Evolutionary conservation across 2,329 filamentous ascomycete genomes (phyloP), one percentile per base, ranked within the genome.

Genomic region (Colletotrichum euphorbiae): DNA sequence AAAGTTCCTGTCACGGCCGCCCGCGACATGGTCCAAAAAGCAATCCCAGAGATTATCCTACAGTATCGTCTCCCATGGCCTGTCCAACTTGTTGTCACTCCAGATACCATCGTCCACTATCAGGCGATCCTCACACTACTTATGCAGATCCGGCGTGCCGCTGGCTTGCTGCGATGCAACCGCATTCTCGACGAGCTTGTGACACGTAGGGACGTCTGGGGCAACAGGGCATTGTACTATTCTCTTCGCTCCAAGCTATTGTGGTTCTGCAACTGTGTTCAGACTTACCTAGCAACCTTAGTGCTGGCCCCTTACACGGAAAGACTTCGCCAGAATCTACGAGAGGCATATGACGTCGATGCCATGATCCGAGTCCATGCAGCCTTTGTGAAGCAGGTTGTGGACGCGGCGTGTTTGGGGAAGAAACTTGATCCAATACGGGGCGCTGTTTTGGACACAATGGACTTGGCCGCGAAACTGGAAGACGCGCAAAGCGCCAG

Each of bases 181-280:
- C 82, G 83, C 33, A 77, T 85, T 5, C 73, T 83, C 21, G 78
- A 81, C 12, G 80, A 81, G 66, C 79, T 77, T 71, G 74, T 76
- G 74, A 75, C 76, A 38, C 77, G 81, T 48, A 70, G 75, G 36
- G 77, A 79, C 19, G 72, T 74, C 24, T 80, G 78, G 73, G 74
- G 77, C n/a, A 83, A 84, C 57, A 80, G 81, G 13, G 80, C 82
- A 0, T 71, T 82, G 3, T 90, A 87, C 74, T 89, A 87, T 75
- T 80, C 83, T 15, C 80, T 95, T 8, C 89, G 92, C 42, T 88
- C 89, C 33, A 88, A 87, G 56, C 83, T 97, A 3, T 80, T 94
- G 11, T 95, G 93, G 91, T 95, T 97, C 78, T 87, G 88, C 71
- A 91, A 90, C 70, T 88, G 86, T 0, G 74, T 97, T 1, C 90